phyloP scores from a whole-genome alignment of 2,329 filamentous ascomycete genomes.

The Onygenales sp. region DNA sequence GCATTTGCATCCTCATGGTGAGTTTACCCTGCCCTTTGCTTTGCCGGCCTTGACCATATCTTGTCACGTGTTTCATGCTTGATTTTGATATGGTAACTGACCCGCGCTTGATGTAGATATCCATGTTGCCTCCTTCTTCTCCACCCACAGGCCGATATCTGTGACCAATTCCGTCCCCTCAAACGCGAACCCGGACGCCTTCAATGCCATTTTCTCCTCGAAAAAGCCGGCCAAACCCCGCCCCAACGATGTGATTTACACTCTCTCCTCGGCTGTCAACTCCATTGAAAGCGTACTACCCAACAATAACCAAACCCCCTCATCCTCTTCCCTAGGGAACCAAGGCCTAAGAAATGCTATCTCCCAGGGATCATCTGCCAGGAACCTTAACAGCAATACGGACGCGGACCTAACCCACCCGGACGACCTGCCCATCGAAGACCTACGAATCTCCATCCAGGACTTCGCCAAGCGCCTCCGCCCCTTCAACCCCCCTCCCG shows the following conservation, averaged over 20 bases:
- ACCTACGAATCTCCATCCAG: conserved; percentile 58
- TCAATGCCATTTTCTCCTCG: conserved; percentile 73
- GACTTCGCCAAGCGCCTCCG: conserved; percentile 60
- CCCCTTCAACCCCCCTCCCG: conserved; percentile 78
- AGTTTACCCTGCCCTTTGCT: conserved; percentile 9
- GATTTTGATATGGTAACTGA: background rate
- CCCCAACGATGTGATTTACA: conserved; percentile 54
- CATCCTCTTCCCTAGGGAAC: conserved; percentile 27
- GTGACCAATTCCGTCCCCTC: conserved; percentile 72
- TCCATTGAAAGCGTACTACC: conserved; percentile 33
- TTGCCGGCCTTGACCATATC: background rate
- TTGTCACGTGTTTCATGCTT: conserved; percentile 6
- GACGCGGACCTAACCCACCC: conserved; percentile 27
- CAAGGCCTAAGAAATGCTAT: conserved; percentile 24
- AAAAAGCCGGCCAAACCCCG: conserved; percentile 37
- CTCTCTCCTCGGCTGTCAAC: conserved; percentile 43
- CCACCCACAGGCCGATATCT: conserved; percentile 87
- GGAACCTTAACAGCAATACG: conserved; percentile 15
- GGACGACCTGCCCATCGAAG: conserved; percentile 44
- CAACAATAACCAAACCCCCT: conserved; percentile 23
- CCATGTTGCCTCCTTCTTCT: conserved; percentile 86
- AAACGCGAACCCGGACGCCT: conserved; percentile 61
- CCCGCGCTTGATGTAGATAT: conserved; percentile 52
- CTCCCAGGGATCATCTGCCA: conserved; percentile 14
- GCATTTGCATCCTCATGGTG: conserved; percentile 40